Evolutionary conservation across 495 filamentous ascomycete species (phyloP), one percentile per base, ranked within the genome.

Genomic region (Trichodelitschia bisporula): DNA sequence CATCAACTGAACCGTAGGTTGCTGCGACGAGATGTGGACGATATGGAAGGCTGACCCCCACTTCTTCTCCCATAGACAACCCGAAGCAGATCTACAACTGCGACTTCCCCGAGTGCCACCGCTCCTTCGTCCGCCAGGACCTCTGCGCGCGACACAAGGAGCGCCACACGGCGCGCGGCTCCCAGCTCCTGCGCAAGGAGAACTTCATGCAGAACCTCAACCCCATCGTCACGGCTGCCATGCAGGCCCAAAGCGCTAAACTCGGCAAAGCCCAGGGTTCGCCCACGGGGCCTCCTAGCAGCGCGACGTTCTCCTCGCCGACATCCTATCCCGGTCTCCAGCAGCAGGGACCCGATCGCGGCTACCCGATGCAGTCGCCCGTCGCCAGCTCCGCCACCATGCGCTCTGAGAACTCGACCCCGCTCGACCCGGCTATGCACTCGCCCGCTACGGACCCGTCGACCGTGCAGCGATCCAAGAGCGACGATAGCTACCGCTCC

Each of bases 21-120:
- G 20, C 38, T n/a, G 21, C 21, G 6, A 24, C 21, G 21, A n/a
- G 21, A 24, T 24, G 21, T 6, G 21, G 21, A 6, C 21, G 6
- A 6, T n/a, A 24, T 6, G 21, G n/a, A n/a, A 8, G 11, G 9
- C n/a, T 12, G 6, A 12, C 10, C 18, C 17, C 2, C 14, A 18
- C 20, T 12, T 31, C 12, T 14, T 31, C 6, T 33, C 6, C n/a
- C 21, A 25, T 42, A 77, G 71, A 78, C 44, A 56, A 64, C 17
- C 83, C 84, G 4, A 95, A 97, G 52, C 77, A 89, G 44, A 91
- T 95, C 19, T 97, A 89, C 47, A 69, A 66, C 48, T 97, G 86
- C 58, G 77, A 91, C 47, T 92, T 80, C 43, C 80, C 77, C 19
- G 79, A 82, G 38, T 97, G 86, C 48, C 62, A 70, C 35, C 75